phyloP scores from a whole-genome alignment of 1,284 basidiomycete species.

The Acaromyces ingoldii region DNA sequence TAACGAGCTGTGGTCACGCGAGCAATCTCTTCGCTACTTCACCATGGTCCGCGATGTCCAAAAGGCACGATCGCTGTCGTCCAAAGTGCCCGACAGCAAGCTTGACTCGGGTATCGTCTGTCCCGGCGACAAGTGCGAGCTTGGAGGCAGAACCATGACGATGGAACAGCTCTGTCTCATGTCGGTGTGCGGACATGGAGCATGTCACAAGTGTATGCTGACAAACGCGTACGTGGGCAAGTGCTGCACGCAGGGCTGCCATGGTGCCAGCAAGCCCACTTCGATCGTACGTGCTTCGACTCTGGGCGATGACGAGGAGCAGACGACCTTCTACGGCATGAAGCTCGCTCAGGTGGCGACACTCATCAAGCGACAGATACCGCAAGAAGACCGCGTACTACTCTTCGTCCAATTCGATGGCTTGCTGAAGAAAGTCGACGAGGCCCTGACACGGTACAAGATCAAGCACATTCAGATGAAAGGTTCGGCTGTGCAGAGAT shows the following conservation, averaged over 20 bases:
- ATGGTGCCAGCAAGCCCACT: slow-evolving; percentile 24
- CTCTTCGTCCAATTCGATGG: slow-evolving; percentile 93
- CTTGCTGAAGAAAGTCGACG: slow-evolving; percentile 79
- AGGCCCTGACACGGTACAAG: slow-evolving; percentile 68
- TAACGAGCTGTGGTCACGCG: slow-evolving; percentile 29
- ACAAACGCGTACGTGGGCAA: slow-evolving; percentile 31
- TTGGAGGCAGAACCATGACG: slow-evolving; percentile 8
- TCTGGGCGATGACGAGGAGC: slow-evolving; percentile 52
- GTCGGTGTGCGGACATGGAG: slow-evolving; percentile 34
- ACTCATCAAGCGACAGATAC: slow-evolving; percentile 70
- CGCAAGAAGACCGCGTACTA: slow-evolving; percentile 72
- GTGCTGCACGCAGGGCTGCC: slow-evolving; percentile 28
- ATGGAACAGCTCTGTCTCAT: slow-evolving; percentile 23
- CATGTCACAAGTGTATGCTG: slow-evolving; percentile 25
- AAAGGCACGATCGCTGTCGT: slow-evolving; percentile 18
- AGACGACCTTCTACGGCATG: slow-evolving; percentile 70
- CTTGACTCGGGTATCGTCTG: slow-evolving; percentile 14
- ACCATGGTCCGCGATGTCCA: slow-evolving; percentile 32
- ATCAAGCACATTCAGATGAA: slow-evolving; percentile 75
- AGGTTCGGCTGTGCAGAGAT: slow-evolving; percentile 60
- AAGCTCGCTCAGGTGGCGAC: slow-evolving; percentile 80
- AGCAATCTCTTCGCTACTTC: slow-evolving; percentile 38
- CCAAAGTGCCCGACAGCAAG: background rate
- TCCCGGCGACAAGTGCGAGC: slow-evolving; percentile 19
- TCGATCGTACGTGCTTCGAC: slow-evolving; percentile 27